These are phyloP conservation scores for Parascedosporium putredinis DNA, from an alignment of 2,329 filamentous ascomycete species.

Conservation along the genomic window DNA sequence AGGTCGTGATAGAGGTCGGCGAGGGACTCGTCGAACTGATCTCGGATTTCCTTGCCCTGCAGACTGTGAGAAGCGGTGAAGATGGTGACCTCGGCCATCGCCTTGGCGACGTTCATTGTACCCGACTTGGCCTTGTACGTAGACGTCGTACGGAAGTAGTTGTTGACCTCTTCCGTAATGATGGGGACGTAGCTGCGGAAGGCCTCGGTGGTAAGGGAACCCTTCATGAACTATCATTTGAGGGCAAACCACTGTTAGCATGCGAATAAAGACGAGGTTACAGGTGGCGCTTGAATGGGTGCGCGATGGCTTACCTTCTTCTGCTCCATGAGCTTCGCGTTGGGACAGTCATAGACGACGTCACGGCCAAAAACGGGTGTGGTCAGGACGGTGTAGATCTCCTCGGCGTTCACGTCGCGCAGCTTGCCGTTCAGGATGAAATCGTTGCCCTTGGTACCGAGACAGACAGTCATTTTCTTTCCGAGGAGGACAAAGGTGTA, in stretches of 20 bases:
- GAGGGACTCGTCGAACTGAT: conserved; percentile 68
- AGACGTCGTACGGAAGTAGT: conserved; percentile 59
- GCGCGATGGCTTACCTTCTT: too few species aligned
- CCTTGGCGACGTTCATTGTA: conserved; percentile 59
- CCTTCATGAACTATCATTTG: conserved; percentile 78
- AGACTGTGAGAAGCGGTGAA: conserved; percentile 81
- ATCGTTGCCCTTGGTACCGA: conserved; percentile 76
- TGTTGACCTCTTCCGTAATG: conserved; percentile 63
- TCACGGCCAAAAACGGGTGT: conserved; percentile 68
- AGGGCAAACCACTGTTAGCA: too few species aligned
- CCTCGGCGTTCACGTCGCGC: conserved; percentile 81
- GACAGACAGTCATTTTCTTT: conserved; percentile 77
- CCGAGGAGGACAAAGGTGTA: conserved; percentile 85
- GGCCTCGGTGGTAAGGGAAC: conserved; percentile 64
- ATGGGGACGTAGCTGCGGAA: conserved; percentile 68
- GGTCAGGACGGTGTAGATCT: conserved; percentile 73
- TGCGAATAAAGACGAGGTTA: too few species aligned
- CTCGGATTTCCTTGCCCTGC: conserved; percentile 74
- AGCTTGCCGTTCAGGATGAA: conserved; percentile 88
- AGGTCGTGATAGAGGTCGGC: conserved; percentile 79
- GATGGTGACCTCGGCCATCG: conserved; percentile 78
- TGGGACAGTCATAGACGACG: conserved; percentile 86
- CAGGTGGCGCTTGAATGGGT: too few species aligned
- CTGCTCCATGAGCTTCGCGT: conserved; percentile 89
- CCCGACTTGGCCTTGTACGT: conserved; percentile 60